Conservation (phyloP, 805 yeast species). For the Saccharomycopsis malanga region DNA sequence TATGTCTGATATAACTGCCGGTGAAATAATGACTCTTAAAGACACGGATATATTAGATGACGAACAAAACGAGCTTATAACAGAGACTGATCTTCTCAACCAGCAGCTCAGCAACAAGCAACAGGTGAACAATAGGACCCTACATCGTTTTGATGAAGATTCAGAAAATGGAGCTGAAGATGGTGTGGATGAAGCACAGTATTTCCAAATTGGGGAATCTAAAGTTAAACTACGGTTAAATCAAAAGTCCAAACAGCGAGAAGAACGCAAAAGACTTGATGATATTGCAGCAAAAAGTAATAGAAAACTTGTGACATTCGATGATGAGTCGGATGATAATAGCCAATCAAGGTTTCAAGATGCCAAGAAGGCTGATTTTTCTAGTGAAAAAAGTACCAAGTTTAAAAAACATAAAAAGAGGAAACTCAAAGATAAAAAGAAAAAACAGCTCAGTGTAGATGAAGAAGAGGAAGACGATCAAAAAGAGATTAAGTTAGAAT, state of each 20-base stretch:
- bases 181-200: slow-evolving; percentile 16
- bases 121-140: slow-evolving; percentile 24
- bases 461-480: slow-evolving; percentile 16
- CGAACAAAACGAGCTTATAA: slow-evolving; percentile 30
- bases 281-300: slow-evolving; percentile 10
- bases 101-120: slow-evolving; percentile 24
- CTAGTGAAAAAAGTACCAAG: slow-evolving; percentile 14
- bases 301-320: slow-evolving; percentile 13
- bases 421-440: slow-evolving; percentile 20
- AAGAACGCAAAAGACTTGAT: slow-evolving; percentile 3
- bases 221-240: slow-evolving; percentile 9
- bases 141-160: slow-evolving; percentile 11
- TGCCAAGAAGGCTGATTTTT: slow-evolving; percentile 4
- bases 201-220: slow-evolving; percentile 23
- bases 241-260: slow-evolving; percentile 1
- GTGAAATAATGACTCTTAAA: slow-evolving; percentile 39
- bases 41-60: slow-evolving; percentile 35
- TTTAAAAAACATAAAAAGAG: slow-evolving; percentile 24
- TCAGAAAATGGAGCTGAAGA: slow-evolving; percentile 19
- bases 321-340: slow-evolving; percentile 12
- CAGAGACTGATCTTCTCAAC: slow-evolving; percentile 27
- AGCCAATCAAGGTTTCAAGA: slow-evolving; percentile 4
- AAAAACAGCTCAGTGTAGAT: slow-evolving; percentile 8
- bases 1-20: slow-evolving; percentile 22
- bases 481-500: slow-evolving; percentile 23